These are phyloP conservation scores for Alternaria tenuissima DNA, from an alignment of 2,329 filamentous ascomycete species.

Conservation along the genomic window DNA sequence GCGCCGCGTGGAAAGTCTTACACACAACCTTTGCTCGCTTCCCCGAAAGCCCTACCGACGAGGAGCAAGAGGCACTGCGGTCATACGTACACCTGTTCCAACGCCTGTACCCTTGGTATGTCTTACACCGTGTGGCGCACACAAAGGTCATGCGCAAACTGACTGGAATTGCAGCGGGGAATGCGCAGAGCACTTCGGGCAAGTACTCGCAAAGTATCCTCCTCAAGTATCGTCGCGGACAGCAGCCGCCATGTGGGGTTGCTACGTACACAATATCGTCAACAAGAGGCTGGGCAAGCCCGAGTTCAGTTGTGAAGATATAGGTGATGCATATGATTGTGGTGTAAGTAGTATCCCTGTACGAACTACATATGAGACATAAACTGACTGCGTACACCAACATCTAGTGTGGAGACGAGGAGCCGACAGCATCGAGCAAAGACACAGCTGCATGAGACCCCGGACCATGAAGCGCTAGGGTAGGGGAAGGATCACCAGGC, in stretches of 20 bases:
- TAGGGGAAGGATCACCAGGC: slow-evolving; percentile 20
- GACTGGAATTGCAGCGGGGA: slow-evolving; percentile 61
- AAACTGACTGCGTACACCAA: slow-evolving; percentile 2
- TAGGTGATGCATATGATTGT: slow-evolving; percentile 73
- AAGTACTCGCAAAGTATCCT: slow-evolving; percentile 68
- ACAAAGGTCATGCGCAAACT: slow-evolving; percentile 34
- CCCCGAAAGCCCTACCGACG: slow-evolving; percentile 67
- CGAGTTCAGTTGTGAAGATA: slow-evolving; percentile 69
- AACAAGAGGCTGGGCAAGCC: slow-evolving; percentile 69
- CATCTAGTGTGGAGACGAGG: slow-evolving; percentile 62
- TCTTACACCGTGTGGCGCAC: slow-evolving; percentile 25
- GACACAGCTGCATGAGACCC: slow-evolving; percentile 28
- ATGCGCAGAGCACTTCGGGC: slow-evolving; percentile 70
- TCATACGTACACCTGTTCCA: slow-evolving; percentile 71
- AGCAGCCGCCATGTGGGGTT: slow-evolving; percentile 71
- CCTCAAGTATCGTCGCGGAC: slow-evolving; percentile 69
- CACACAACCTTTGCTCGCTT: slow-evolving; percentile 73
- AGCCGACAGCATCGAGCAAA: slow-evolving; percentile 40
- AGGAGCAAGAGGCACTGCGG: slow-evolving; percentile 67
- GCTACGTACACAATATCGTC: slow-evolving; percentile 72
- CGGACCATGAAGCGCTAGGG: slow-evolving; percentile 18
- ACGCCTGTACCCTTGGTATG: slow-evolving; percentile 69
- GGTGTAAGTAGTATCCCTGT: slow-evolving; percentile 35
- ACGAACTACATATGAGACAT: slow-evolving; percentile 5
- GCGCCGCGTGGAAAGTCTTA: slow-evolving; percentile 71